Percentiles rank a stretch among this genome's conserved stretches.
Evolutionary conservation across 106 monocot genomes (phyloP).

Genomic region (Apostasia shenzhenica): DNA sequence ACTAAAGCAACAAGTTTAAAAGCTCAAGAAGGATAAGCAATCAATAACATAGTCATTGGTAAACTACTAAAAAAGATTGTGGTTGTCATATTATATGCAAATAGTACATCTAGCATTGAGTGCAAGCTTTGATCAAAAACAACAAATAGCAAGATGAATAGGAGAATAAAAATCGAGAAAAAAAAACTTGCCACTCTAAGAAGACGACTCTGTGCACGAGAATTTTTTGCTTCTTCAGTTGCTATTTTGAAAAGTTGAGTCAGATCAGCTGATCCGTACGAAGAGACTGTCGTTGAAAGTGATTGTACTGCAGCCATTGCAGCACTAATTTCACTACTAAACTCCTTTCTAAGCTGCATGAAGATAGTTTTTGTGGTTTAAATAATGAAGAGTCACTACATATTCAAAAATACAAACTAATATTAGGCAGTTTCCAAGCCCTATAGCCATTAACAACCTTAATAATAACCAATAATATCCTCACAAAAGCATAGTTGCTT

Average conservation of each 20-base stretch:
- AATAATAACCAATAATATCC: neutral
- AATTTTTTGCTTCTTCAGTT: slow-evolving; percentile 54
- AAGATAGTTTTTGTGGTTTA: neutral
- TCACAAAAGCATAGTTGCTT: neutral
- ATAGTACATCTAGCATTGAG: too few species aligned
- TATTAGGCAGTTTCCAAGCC: neutral
- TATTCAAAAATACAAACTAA: neutral
- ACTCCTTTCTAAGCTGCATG: slow-evolving; percentile 56
- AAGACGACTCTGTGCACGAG: slow-evolving; percentile 51
- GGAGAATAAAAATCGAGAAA: neutral
- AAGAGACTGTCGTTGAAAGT: slow-evolving; percentile 29
- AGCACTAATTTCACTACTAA: slow-evolving; percentile 52
- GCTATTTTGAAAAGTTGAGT: slow-evolving; percentile 72
- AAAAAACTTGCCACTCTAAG: slow-evolving; percentile 62
- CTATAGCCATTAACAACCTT: neutral
- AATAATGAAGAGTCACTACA: neutral
- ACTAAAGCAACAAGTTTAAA: too few species aligned
- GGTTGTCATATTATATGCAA: too few species aligned
- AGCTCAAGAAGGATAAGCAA: too few species aligned
- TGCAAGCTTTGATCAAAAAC: neutral
- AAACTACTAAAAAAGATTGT: too few species aligned
- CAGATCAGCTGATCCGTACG: slow-evolving; percentile 58
- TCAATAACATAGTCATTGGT: too few species aligned
- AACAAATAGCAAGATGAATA: neutral
- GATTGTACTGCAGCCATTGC: slow-evolving; percentile 35